A percentile compares a stretch with the other conserved stretches of the same genome.
Evolutionary conservation across 2,329 filamentous ascomycete species (phyloP).

Genomic region (Torrubiella hemipterigena): DNA sequence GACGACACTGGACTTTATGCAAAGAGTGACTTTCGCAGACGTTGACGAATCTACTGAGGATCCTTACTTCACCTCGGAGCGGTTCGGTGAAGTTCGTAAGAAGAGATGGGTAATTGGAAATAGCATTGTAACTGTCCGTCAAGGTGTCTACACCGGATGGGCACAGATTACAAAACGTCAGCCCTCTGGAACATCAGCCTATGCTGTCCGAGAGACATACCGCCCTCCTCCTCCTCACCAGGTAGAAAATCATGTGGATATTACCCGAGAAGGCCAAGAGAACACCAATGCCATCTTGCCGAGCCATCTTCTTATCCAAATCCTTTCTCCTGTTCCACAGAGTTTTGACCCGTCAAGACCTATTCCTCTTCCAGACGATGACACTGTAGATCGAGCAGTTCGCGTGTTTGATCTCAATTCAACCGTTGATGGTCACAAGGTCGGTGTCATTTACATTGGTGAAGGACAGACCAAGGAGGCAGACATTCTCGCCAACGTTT

Average conservation of each 20-base stretch:
- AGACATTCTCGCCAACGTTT: slow-evolving; percentile 78
- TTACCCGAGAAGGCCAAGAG: slow-evolving; percentile 35
- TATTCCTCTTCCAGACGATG: slow-evolving; percentile 61
- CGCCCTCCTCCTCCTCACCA: slow-evolving; percentile 46
- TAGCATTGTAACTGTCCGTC: slow-evolving; percentile 63
- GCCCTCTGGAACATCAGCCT: slow-evolving; percentile 54
- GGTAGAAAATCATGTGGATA: slow-evolving; percentile 32
- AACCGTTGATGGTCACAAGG: slow-evolving; percentile 88
- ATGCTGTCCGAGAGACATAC: slow-evolving; percentile 48
- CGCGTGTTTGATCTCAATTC: slow-evolving; percentile 75
- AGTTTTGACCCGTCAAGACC: slow-evolving; percentile 50
- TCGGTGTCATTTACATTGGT: slow-evolving; percentile 87
- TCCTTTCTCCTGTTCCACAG: slow-evolving; percentile 52
- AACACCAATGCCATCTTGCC: slow-evolving; percentile 54
- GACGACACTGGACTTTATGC: slow-evolving; percentile 91
- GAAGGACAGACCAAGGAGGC: slow-evolving; percentile 72
- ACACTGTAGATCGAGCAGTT: slow-evolving; percentile 62
- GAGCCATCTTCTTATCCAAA: slow-evolving; percentile 59
- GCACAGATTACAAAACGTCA: slow-evolving; percentile 61
- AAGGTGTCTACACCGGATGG: slow-evolving; percentile 53
- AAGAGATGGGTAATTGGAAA: slow-evolving; percentile 64
- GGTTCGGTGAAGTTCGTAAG: slow-evolving; percentile 54
- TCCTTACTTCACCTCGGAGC: slow-evolving; percentile 49
- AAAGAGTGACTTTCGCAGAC: slow-evolving; percentile 75
- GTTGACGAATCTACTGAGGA: slow-evolving; percentile 64